Evolutionary conservation across 192 early-diverging fungal genomes (phyloP), one percentile per base, ranked within the genome.

Genomic region (Rhizophagus clarus): DNA sequence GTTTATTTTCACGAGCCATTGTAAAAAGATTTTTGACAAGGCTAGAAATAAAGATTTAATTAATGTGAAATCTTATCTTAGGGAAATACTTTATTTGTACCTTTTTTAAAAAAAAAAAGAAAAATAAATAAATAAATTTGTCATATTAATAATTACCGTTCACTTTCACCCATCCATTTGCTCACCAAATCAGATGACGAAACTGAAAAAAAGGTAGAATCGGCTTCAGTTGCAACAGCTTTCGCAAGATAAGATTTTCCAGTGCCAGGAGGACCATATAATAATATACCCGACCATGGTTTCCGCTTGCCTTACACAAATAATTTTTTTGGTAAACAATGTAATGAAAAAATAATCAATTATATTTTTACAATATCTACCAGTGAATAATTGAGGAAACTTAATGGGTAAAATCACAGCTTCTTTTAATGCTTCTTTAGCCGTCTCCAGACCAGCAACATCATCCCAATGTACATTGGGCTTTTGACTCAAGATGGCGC

Each of bases 91-190:
- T 32, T 32, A 32, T 26, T 63, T 26, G 26, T 62, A 45, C 34
- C 73, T 22, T 47, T 24, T 26, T 66, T 47, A 24, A 68, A 26
- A 63, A 47, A 8, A 47, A 47, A 47, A 9, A 10, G 34, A n/a
- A n/a, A n/a, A n/a, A n/a, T n/a, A n/a, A n/a, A n/a, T n/a, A n/a
- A n/a, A n/a, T n/a, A n/a, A n/a, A n/a, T n/a, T n/a, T n/a, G n/a
- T n/a, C n/a, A 5, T 37, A 37, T 37, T 37, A n/a, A n/a, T 56
- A 74, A 60, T 67, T 76, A 89, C 92, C 95, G 86, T 84, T 99
- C 98, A 88, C 92, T 93, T 85, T 99, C 97, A 66, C 98, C 97
- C 94, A 99, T 98, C 97, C 97, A 99, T 88, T 98, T 99, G 83
- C 93, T 94, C n/a, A 99, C 97, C 69, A 99, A 88, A 85, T 99